A percentile compares a stretch with the other conserved stretches of the same genome.
Evolutionary conservation across 345 rosid genomes (phyloP).

Genomic region (Boechera stricta): DNA sequence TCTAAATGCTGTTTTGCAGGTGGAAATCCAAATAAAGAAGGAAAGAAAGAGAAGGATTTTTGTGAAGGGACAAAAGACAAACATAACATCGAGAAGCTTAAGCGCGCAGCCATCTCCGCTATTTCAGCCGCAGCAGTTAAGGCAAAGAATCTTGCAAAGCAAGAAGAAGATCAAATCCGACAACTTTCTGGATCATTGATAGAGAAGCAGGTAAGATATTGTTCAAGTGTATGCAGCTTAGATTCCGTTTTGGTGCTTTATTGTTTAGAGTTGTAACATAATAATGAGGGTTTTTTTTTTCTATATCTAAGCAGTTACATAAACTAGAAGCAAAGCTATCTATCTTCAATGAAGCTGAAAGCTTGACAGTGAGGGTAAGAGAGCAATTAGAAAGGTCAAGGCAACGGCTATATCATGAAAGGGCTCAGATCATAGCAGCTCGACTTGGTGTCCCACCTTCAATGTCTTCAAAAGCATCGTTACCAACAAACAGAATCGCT

Average conservation of each 20-base stretch:
- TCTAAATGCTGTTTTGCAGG: constrained; percentile 29
- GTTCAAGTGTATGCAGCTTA: constrained; percentile 14
- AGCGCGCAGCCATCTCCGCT: constrained; percentile 78
- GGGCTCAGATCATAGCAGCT: constrained; percentile 92
- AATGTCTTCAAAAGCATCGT: constrained; percentile 58
- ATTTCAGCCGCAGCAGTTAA: constrained; percentile 96
- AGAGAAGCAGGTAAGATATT: constrained; percentile 79
- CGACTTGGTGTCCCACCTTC: constrained; percentile 78
- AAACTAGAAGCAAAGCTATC: constrained; percentile 86
- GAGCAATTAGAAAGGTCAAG: constrained; percentile 94
- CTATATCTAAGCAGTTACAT: constrained; percentile 58
- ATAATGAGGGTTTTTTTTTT: background rate
- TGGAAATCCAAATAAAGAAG: constrained; percentile 47
- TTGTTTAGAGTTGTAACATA: constrained; percentile 18
- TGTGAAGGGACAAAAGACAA: constrained; percentile 55
- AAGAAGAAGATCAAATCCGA: constrained; percentile 87
- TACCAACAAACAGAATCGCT: constrained; percentile 77
- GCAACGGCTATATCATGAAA: constrained; percentile 87
- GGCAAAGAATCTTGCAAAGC: constrained; percentile 82
- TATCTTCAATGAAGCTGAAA: constrained; percentile 84
- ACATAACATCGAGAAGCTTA: constrained; percentile 60
- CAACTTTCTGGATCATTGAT: constrained; percentile 69
- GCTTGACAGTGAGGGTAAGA: constrained; percentile 63
- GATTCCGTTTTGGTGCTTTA: constrained; percentile 1
- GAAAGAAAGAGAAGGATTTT: constrained; percentile 52